Evolutionary conservation across 495 filamentous ascomycete species (phyloP), one percentile per base, ranked within the genome.

Genomic region (Peziza echinospora): DNA sequence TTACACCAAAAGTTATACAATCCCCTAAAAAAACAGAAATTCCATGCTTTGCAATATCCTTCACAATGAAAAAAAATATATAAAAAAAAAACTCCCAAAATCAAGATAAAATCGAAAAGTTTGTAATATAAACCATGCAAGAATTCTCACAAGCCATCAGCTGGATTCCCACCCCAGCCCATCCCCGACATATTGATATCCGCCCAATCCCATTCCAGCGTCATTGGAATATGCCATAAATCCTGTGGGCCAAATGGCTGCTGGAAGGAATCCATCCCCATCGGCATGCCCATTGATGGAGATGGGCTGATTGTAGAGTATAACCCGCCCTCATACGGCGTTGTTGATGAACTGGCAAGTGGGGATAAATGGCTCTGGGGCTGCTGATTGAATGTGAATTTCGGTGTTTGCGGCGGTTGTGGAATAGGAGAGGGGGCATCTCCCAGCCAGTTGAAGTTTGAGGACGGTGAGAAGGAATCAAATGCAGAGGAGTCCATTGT

Each of bases 171-270:
- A n/a, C n/a, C n/a, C 30, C 30, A 37, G 13, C 13, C 30, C 6
- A 17, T 6, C 30, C 30, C 30, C 13, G 13, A 11, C 30, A 37
- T 37, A 5, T 17, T 17, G 13, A 37, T 3, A 17, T 37, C 30
- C 30, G 30, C 84, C 89, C 91, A 96, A 57, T 96, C 84, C 91
- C 91, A 97, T 58, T 96, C 91, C 19, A 96, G 71, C 11, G 82
- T 89, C 77, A 93, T 91, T 8, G 85, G 81, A 75, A 93, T 79
- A 61, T 84, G 80, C 81, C 86, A 97, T 44, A 97, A 64, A 67
- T 96, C 91, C 54, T 87, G 84, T n/a, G 89, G 89, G 40, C 96
- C 79, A 55, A 93, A 84, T 1, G 86, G 85, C 51, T 93, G 84
- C 58, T 93, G 84, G 58, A 84, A 85, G 21, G 65, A 63, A 37